A percentile compares a stretch with the other conserved stretches of the same genome.
phyloP scores from a whole-genome alignment of 352 stramenopile species.

The Phytophthora syringae region DNA sequence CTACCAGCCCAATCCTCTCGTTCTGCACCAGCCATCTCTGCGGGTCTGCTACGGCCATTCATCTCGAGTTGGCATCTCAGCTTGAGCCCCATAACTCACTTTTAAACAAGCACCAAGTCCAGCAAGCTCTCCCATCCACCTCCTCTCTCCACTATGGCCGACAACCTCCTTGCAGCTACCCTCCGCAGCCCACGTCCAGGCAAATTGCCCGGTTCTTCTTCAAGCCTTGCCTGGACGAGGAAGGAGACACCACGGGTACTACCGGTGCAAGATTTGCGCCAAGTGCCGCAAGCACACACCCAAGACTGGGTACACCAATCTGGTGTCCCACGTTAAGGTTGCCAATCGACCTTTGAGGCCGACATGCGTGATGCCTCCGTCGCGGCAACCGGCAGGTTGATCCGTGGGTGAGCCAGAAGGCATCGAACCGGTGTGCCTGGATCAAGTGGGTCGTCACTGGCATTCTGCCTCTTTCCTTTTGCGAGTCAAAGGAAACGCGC shows the following conservation, averaged over 20 bases:
- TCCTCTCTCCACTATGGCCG: neutral
- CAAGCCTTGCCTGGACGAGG: too few species aligned
- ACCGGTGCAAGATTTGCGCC: too few species aligned
- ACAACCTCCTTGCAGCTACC: neutral
- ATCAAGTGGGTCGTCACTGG: too few species aligned
- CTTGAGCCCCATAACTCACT: neutral
- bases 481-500: constrained; percentile 6
- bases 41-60: neutral
- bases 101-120: constrained; percentile 4
- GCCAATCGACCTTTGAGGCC: neutral
- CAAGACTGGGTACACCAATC: too few species aligned
- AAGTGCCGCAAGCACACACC: too few species aligned
- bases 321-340: too few species aligned
- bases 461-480: neutral
- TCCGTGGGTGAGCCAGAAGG: neutral
- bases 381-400: neutral
- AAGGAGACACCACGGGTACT: too few species aligned
- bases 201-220: too few species aligned
- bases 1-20: too few species aligned
- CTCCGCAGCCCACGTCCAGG: neutral
- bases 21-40: neutral
- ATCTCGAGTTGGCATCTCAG: neutral
- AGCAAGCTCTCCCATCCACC: too few species aligned
- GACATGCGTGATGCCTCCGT: neutral
- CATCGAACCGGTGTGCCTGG: too few species aligned